phyloP scores from a whole-genome alignment of 2,329 filamentous ascomycete genomes.

The Cercospora janseana region DNA sequence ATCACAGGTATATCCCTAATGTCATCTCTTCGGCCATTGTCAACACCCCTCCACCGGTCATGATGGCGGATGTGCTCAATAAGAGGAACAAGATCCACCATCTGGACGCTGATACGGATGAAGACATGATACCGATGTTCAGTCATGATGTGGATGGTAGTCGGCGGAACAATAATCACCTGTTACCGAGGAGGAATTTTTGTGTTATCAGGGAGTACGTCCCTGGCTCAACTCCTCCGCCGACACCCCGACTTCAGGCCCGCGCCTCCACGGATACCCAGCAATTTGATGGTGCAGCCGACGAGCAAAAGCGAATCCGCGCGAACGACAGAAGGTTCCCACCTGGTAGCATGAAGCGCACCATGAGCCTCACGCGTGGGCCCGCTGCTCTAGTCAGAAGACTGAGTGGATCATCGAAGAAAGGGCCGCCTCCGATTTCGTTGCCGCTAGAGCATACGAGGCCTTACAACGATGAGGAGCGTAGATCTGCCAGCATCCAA shows the following conservation, averaged over 20 bases:
- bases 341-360: constrained; percentile 37
- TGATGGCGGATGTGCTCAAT: constrained; percentile 89
- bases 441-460: constrained; percentile 24
- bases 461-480: constrained; percentile 23
- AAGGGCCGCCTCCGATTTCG: constrained; percentile 20
- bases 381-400: constrained; percentile 46
- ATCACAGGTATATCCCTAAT: constrained; percentile 96
- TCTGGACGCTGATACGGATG: constrained; percentile 72
- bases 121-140: constrained; percentile 95
- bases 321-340: constrained; percentile 29
- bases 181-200: constrained; percentile 91
- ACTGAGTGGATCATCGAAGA: constrained; percentile 38
- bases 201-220: constrained; percentile 85
- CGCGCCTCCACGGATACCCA: constrained; percentile 9
- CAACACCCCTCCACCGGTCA: constrained; percentile 82
- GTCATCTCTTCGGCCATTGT: constrained; percentile 91
- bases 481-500: constrained; percentile 16
- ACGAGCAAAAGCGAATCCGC: constrained; percentile 8
- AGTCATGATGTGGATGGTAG: constrained; percentile 84
- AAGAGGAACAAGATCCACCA: constrained; percentile 78
- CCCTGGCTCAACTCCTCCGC: constrained; percentile 71
- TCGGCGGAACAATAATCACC: constrained; percentile 81
- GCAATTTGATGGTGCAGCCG: constrained; percentile 18
- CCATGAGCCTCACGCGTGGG: constrained; percentile 35
- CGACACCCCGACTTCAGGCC: constrained; percentile 53